Percentiles rank a stretch among this genome's conserved stretches.
These are phyloP conservation scores for Filobasidium uniguttulatum DNA, from an alignment of 1,284 basidiomycete genomes.

Conservation along the genomic window DNA sequence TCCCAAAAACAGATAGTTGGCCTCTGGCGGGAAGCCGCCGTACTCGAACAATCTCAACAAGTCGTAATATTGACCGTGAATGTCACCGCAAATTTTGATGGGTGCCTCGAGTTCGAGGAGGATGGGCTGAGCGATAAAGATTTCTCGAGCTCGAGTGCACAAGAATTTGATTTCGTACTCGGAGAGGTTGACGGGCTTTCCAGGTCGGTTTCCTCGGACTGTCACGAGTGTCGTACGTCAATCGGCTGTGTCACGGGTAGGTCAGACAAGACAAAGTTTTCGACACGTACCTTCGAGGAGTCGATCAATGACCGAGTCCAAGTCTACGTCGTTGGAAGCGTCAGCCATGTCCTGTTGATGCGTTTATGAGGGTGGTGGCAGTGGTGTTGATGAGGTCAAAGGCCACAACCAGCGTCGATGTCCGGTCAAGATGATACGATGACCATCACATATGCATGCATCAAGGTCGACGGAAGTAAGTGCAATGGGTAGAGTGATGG, in stretches of 20 bases:
- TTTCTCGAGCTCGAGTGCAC: conserved; percentile 47
- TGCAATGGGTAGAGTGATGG: not conserved
- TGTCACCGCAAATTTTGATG: conserved; percentile 52
- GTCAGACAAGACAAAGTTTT: too few species aligned
- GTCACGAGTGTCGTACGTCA: not conserved
- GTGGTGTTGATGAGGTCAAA: too few species aligned
- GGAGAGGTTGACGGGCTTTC: conserved; percentile 46
- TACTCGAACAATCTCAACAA: conserved; percentile 48
- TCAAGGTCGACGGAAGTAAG: not conserved
- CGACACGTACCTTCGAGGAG: conserved; percentile 74
- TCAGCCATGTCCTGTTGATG: conserved; percentile 35
- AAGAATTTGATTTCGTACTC: conserved; percentile 51
- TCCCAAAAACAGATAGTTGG: conserved; percentile 50
- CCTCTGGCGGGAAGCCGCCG: conserved; percentile 49
- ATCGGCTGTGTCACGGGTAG: not conserved
- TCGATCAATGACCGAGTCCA: conserved; percentile 95
- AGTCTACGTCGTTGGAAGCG: conserved; percentile 61
- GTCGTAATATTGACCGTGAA: conserved; percentile 51
- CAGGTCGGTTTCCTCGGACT: conserved; percentile 48
- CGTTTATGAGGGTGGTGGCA: too few species aligned
- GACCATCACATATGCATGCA: not conserved
- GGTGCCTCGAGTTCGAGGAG: conserved; percentile 49
- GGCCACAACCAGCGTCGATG: not conserved
- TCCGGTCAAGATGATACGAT: not conserved
- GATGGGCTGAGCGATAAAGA: conserved; percentile 50